Percentiles rank a stretch among this genome's conserved stretches.
Evolutionary conservation across 2,329 filamentous ascomycete species (phyloP).

Genomic region (Alternaria gansuensis): DNA sequence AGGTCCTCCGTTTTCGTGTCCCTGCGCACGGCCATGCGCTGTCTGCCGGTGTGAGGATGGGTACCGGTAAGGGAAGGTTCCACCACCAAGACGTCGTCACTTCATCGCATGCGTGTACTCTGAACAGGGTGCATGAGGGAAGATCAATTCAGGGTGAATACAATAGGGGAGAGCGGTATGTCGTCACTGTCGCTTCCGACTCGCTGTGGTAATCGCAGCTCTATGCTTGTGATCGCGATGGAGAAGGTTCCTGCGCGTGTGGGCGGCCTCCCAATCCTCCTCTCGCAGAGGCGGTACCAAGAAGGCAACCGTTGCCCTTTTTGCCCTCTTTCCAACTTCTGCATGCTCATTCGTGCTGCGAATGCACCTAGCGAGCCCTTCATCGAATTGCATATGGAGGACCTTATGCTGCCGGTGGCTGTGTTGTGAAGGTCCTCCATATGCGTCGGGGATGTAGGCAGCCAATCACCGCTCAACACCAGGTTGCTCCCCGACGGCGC

Average conservation of each 20-base stretch:
- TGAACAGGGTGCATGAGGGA: neutral
- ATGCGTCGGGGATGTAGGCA: neutral
- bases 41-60: conserved; percentile 40
- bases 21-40: conserved; percentile 23
- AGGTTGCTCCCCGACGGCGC: conserved; percentile 11
- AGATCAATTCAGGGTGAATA: neutral
- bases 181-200: neutral
- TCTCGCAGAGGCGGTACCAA: conserved; percentile 6
- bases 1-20: conserved; percentile 35
- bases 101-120: neutral
- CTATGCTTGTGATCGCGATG: conserved; percentile 6
- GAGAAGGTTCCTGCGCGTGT: conserved; percentile 5
- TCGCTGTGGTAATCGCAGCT: conserved; percentile 9
- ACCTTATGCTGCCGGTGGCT: conserved; percentile 17
- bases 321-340: conserved; percentile 11
- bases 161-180: neutral
- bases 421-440: conserved; percentile 19
- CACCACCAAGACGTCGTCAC: conserved; percentile 1
- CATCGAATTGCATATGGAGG: conserved; percentile 15
- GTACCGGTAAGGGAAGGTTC: conserved; percentile 15
- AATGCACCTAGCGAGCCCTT: conserved; percentile 9
- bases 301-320: conserved; percentile 14
- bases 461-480: conserved; percentile 8
- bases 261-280: conserved; percentile 18
- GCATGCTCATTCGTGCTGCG: conserved; percentile 8